phyloP scores from a whole-genome alignment of 169 alveolate genomes.

The Plasmodium gonderi region DNA sequence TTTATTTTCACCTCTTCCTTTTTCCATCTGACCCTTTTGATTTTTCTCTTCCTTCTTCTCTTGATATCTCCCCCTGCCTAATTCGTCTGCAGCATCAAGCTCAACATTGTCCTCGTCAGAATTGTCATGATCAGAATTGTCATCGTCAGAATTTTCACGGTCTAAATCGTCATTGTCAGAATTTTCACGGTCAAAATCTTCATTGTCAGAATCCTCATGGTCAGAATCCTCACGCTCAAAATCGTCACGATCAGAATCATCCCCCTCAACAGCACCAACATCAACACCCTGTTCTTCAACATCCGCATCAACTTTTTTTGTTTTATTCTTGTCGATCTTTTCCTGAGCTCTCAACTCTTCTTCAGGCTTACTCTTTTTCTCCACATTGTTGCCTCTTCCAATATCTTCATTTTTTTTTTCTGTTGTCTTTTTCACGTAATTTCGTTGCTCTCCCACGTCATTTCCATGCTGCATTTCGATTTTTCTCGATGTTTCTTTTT shows the following conservation, averaged over 20 bases:
- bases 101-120: not conserved
- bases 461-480: not conserved
- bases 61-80: not conserved
- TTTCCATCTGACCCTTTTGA: not conserved
- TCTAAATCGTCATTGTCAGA: too few species aligned
- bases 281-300: not conserved
- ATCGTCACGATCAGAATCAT: not conserved
- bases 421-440: not conserved
- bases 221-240: too few species aligned
- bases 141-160: too few species aligned
- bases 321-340: not conserved
- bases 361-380: not conserved
- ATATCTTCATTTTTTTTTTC: not conserved
- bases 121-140: too few species aligned
- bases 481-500: not conserved
- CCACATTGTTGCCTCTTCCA: not conserved
- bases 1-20: not conserved
- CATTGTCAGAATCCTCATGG: too few species aligned
- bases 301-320: not conserved
- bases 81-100: too few species aligned
- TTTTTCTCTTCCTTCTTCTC: slow-evolving; percentile 16
- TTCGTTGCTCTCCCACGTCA: not conserved
- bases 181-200: too few species aligned
- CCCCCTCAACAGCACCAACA: not conserved
- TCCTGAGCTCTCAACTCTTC: not conserved